Percentiles rank a stretch among this genome's conserved stretches.
These are phyloP conservation scores for Apocynum venetum DNA, from an alignment of 257 asterid species.

Conservation along the genomic window DNA sequence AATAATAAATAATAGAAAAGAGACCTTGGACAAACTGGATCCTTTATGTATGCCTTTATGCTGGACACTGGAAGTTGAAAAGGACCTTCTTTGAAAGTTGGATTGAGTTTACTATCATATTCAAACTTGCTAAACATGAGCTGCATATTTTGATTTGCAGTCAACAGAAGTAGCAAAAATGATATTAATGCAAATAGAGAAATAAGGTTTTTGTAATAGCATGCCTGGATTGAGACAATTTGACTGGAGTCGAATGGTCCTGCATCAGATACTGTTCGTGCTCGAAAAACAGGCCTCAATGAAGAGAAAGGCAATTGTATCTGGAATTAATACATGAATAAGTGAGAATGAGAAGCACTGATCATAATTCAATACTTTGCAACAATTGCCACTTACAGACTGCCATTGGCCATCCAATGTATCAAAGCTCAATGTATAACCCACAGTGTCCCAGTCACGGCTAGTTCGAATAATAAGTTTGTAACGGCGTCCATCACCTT, in stretches of 20 bases:
- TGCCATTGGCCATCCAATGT: slow-evolving; percentile 88
- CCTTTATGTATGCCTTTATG: slow-evolving; percentile 67
- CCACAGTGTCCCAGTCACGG: slow-evolving; percentile 93
- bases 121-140: slow-evolving; percentile 97
- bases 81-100: slow-evolving; percentile 78
- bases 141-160: slow-evolving; percentile 38
- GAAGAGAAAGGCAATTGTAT: slow-evolving; percentile 78
- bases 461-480: slow-evolving; percentile 82
- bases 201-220: slow-evolving; percentile 1
- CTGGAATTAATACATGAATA: slow-evolving; percentile 34
- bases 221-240: slow-evolving; percentile 77
- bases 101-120: slow-evolving; percentile 90
- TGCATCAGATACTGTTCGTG: slow-evolving; percentile 79
- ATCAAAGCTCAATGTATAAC: slow-evolving; percentile 73
- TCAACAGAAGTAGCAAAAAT: background rate
- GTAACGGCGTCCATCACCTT: slow-evolving; percentile 88
- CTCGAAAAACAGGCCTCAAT: slow-evolving; percentile 88
- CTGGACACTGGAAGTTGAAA: slow-evolving; percentile 90
- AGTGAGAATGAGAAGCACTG: background rate
- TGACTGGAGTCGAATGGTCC: slow-evolving; percentile 78
- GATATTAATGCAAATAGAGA: slow-evolving; percentile 1
- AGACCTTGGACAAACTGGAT: slow-evolving; percentile 83
- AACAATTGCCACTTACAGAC: slow-evolving; percentile 43
- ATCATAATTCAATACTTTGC: slow-evolving; percentile 1
- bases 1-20: slow-evolving; percentile 7